Evolutionary conservation across 495 filamentous ascomycete genomes (phyloP).

Genomic region (Staphylotrichum longicolle): DNA sequence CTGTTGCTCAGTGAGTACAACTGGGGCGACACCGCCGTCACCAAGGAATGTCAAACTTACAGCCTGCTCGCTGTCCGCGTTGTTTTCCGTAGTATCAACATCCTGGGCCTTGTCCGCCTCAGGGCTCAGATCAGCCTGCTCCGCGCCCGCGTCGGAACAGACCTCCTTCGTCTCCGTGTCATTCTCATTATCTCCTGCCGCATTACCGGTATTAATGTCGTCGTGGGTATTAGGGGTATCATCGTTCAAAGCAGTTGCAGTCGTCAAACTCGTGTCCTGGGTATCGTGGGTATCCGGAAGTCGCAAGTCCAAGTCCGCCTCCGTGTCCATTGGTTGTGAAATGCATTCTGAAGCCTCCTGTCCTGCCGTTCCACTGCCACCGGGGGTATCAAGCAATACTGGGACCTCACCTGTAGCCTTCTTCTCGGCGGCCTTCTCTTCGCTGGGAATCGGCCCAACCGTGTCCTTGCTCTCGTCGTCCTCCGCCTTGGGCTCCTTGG

Average conservation of each 20-base stretch:
- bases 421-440: slow-evolving; percentile 35
- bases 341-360: slow-evolving; percentile 34
- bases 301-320: slow-evolving; percentile 24
- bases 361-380: slow-evolving; percentile 29
- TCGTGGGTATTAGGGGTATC: slow-evolving; percentile 22
- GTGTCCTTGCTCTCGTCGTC: slow-evolving; percentile 39
- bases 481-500: slow-evolving; percentile 21
- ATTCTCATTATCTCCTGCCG: slow-evolving; percentile 16
- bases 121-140: not conserved
- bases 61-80: slow-evolving; percentile 1
- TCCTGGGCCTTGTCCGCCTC: not conserved
- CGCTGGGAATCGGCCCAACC: slow-evolving; percentile 37
- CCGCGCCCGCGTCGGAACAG: slow-evolving; percentile 10
- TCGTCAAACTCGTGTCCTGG: slow-evolving; percentile 23
- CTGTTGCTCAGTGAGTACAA: not conserved
- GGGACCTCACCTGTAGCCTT: slow-evolving; percentile 42
- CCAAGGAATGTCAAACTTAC: not conserved
- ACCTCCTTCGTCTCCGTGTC: slow-evolving; percentile 11
- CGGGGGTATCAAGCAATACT: slow-evolving; percentile 37
- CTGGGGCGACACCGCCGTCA: not conserved
- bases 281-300: slow-evolving; percentile 23
- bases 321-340: slow-evolving; percentile 31
- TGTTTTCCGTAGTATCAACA: not conserved
- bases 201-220: slow-evolving; percentile 20
- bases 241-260: slow-evolving; percentile 16